Evolutionary conservation across 345 rosid species (phyloP).

Genomic region (Populus nigra): DNA sequence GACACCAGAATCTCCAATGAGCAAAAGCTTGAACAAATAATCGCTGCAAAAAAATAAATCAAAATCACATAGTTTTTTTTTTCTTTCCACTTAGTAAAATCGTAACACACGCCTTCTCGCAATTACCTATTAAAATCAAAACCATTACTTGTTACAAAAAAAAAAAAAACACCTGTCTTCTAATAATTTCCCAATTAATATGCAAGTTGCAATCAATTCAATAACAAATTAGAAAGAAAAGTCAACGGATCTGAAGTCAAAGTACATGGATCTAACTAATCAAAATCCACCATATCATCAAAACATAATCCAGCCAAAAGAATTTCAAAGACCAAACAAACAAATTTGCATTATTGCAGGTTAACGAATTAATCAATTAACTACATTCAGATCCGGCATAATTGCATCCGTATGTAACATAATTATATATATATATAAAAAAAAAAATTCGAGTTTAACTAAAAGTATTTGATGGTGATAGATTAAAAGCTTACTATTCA

Average conservation of each 20-base stretch:
- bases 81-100: not conserved
- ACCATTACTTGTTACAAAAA: not conserved
- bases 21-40: conserved; percentile 38
- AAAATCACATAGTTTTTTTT: not conserved
- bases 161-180: not conserved
- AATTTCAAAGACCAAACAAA: not conserved
- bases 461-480: not conserved
- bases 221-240: not conserved
- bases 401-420: not conserved
- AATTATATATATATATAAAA: not conserved
- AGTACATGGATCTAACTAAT: conserved; percentile 30
- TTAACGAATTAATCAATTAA: not conserved
- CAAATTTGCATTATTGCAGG: not conserved
- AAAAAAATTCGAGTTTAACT: not conserved
- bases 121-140: not conserved
- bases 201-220: not conserved
- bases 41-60: conserved; percentile 18
- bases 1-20: conserved; percentile 37
- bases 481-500: conserved; percentile 66
- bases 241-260: conserved; percentile 28
- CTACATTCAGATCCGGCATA: conserved; percentile 9
- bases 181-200: not conserved
- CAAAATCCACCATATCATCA: conserved; percentile 1
- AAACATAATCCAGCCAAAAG: not conserved
- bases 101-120: not conserved